These are phyloP conservation scores for Aspergillus nomiae DNA, from an alignment of 2,329 filamentous ascomycete species.

Conservation along the genomic window DNA sequence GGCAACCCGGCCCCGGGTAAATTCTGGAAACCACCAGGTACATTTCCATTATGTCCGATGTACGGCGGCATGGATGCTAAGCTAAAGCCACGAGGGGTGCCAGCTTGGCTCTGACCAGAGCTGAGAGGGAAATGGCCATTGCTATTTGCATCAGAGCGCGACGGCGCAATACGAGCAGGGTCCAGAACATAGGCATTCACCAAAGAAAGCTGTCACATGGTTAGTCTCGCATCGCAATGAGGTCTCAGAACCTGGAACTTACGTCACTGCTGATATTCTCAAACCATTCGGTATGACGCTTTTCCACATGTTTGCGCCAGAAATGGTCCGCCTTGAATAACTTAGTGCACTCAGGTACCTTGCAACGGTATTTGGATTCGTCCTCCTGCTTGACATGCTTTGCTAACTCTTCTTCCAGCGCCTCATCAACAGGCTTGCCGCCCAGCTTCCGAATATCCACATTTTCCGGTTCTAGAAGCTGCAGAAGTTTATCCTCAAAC, in stretches of 20 bases:
- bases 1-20: constrained; percentile 32
- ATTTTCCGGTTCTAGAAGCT: constrained; percentile 86
- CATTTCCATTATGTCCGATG: constrained; percentile 46
- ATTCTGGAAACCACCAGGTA: constrained; percentile 36
- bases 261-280: constrained; percentile 81
- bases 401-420: constrained; percentile 77
- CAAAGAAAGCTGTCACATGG: constrained; percentile 67
- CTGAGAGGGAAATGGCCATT: constrained; percentile 91
- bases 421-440: constrained; percentile 82
- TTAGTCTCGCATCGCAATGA: constrained; percentile 32
- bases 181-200: constrained; percentile 95
- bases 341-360: constrained; percentile 93
- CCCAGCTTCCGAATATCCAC: constrained; percentile 89
- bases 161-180: constrained; percentile 90
- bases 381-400: constrained; percentile 97
- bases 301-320: constrained; percentile 97
- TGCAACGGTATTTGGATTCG: constrained; percentile 94
- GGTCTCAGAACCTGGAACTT: constrained; percentile 40
- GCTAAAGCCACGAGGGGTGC: constrained; percentile 91
- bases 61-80: constrained; percentile 71
- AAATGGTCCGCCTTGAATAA: constrained; percentile 97
- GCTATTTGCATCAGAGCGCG: constrained; percentile 88
- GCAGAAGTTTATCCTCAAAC: constrained; percentile 93
- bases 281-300: constrained; percentile 87
- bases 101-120: constrained; percentile 73